Base-by-base conservation (phyloP, 2,329 filamentous ascomycete species). In the Pseudogymnoascus sp. region DNA sequence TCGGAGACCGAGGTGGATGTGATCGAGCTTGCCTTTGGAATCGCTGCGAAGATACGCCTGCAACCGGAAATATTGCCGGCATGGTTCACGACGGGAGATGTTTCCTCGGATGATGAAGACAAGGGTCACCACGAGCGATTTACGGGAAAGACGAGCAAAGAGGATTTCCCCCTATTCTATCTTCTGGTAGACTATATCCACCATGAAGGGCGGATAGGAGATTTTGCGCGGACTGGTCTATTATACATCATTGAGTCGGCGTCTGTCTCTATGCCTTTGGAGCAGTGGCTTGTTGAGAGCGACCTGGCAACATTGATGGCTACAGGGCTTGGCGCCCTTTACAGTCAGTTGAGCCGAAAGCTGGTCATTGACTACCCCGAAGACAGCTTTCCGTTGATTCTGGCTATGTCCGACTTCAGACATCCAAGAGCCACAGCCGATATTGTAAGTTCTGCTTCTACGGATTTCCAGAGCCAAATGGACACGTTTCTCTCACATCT, bases 281-380 rank as follows among this genome's bases (percentile, higher is more conserved):
- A 99, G 77, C 90, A 91, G 71, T 99, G 95, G 95, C 90, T 99
- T 67, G 91, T 97, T 55, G 93, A 96, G 72, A 97, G 93, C 74
- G 95, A 99, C 73, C 80, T 99, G 61, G 95, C 95, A 11, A 97
- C 95, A 0, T 80, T 97, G 67, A 97, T 99, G 95, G 95, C 95
- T 3, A 97, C 92, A 0, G 95, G 95, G 0, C 78, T 99, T 0
- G 95, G 95, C 14, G 95, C 84, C 81, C 71, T 88, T 55, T 85
- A 87, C 73, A 86, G 82, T 68, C 84, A 87, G 68, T 76, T 87
- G 65, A 87, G 84, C 69, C 86, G 89, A 65, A 92, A 96, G 77
- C 80, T 96, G 64, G 89, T 93, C 61, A 88, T 96, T 66, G 83
- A 92, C 65, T 86, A 93, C 73, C 82, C 85, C n/a, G 77, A 86